These are phyloP conservation scores for Tulasnella sp. DNA, from an alignment of 768 basidiomycete genomes.

Conservation along the genomic window DNA sequence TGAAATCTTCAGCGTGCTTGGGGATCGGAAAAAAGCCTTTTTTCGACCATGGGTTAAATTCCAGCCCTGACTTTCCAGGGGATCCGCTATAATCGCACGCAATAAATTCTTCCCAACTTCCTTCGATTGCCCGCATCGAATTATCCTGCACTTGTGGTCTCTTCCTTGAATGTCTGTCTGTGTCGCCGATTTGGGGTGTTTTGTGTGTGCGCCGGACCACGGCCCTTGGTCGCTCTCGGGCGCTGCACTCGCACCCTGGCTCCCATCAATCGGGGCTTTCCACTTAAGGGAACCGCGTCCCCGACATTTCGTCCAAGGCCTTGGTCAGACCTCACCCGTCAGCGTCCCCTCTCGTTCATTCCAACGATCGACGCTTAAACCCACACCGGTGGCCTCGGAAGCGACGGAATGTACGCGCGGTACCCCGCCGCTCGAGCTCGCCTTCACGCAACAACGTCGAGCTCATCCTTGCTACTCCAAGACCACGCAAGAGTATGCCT, in stretches of 20 bases:
- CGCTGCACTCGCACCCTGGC: neutral
- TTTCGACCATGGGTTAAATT: neutral
- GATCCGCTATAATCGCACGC: neutral
- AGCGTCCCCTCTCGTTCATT: neutral
- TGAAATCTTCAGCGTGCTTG: neutral
- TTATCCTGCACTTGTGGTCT: neutral
- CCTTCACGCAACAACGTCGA: neutral
- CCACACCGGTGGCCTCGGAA: neutral
- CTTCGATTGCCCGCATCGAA: neutral
- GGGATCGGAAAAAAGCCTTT: neutral
- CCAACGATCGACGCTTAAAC: neutral
- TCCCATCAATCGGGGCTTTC: conserved; percentile 2
- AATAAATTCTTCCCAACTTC: neutral
- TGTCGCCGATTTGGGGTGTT: neutral
- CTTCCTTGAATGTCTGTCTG: neutral
- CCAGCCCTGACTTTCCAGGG: neutral
- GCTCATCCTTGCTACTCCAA: too few species aligned
- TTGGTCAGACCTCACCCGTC: neutral
- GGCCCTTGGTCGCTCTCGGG: neutral
- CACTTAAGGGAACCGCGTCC: neutral
- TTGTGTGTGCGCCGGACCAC: neutral
- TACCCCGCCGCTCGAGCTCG: neutral
- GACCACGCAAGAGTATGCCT: neutral
- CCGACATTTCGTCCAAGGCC: neutral
- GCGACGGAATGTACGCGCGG: too few species aligned